A percentile compares a stretch with the other conserved stretches of the same genome.
These are phyloP conservation scores for Dalbergia oliveri DNA, from an alignment of 306 rosid species.

Conservation along the genomic window DNA sequence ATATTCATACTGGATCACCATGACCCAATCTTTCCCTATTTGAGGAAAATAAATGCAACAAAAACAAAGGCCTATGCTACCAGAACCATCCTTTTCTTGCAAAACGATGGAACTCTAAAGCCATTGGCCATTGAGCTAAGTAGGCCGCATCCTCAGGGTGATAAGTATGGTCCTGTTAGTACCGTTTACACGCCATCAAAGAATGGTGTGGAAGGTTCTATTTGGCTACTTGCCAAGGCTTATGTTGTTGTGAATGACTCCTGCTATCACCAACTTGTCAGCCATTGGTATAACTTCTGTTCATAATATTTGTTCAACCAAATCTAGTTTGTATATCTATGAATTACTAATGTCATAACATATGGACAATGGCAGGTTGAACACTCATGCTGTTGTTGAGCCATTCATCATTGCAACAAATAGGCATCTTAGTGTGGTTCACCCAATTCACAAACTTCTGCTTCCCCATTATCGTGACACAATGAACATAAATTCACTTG, in stretches of 20 bases:
- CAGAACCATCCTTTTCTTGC: slow-evolving; percentile 71
- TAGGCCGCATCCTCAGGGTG: slow-evolving; percentile 65
- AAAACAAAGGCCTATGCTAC: slow-evolving; percentile 64
- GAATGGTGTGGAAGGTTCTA: slow-evolving; percentile 60
- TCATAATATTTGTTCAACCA: background rate
- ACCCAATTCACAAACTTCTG: slow-evolving; percentile 51
- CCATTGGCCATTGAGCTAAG: slow-evolving; percentile 79
- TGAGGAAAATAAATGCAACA: slow-evolving; percentile 63
- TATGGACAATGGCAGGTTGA: slow-evolving; percentile 56
- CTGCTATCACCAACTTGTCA: slow-evolving; percentile 73
- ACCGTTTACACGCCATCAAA: slow-evolving; percentile 62
- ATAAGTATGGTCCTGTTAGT: slow-evolving; percentile 59
- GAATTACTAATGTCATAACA: background rate
- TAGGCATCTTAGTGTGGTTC: slow-evolving; percentile 55
- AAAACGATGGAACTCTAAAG: slow-evolving; percentile 74
- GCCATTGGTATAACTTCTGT: slow-evolving; percentile 63
- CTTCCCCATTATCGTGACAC: slow-evolving; percentile 58
- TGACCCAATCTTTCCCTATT: slow-evolving; percentile 65
- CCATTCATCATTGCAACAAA: slow-evolving; percentile 64
- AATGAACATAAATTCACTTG: slow-evolving; percentile 54
- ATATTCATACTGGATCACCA: slow-evolving; percentile 76
- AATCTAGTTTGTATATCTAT: background rate
- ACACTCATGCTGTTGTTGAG: slow-evolving; percentile 85
- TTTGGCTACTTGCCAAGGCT: slow-evolving; percentile 84
- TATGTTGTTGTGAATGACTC: slow-evolving; percentile 77